Percentiles rank a stretch among this genome's conserved stretches.
phyloP scores from a whole-genome alignment of 352 stramenopile genomes.

The Aphanomyces astaci region DNA sequence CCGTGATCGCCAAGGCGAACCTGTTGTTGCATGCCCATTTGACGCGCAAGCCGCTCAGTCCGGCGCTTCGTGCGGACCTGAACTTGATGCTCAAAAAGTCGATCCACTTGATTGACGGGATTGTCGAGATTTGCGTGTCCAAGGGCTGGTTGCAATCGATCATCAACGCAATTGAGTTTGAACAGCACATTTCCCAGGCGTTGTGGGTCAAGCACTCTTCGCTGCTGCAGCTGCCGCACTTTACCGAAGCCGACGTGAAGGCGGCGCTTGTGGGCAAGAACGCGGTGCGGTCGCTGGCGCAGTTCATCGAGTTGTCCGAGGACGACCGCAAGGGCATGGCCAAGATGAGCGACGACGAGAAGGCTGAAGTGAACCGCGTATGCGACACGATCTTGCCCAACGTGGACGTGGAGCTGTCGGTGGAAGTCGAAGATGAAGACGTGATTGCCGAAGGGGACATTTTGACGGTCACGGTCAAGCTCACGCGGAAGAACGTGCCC shows the following conservation, averaged over 20 bases:
- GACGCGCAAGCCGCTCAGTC: constrained; percentile 75
- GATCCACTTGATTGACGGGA: constrained; percentile 95
- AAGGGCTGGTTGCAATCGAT: constrained; percentile 93
- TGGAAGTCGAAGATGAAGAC: constrained; percentile 84
- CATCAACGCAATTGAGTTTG: constrained; percentile 95
- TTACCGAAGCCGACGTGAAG: constrained; percentile 85
- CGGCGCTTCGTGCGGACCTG: constrained; percentile 79
- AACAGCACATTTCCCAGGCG: constrained; percentile 95
- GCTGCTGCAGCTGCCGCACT: constrained; percentile 87
- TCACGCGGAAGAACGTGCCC: constrained; percentile 95
- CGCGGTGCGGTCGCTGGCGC: constrained; percentile 83
- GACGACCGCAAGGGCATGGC: constrained; percentile 91
- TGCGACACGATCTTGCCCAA: constrained; percentile 93
- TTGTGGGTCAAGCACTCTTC: constrained; percentile 91
- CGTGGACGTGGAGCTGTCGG: constrained; percentile 88
- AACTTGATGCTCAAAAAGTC: constrained; percentile 93
- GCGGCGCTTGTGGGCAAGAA: constrained; percentile 90
- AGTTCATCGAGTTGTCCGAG: constrained; percentile 89
- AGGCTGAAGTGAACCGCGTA: constrained; percentile 89
- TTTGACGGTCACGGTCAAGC: constrained; percentile 94
- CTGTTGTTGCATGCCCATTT: constrained; percentile 94
- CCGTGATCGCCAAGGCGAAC: constrained; percentile 76
- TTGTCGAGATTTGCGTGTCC: constrained; percentile 97
- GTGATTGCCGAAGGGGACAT: constrained; percentile 98
- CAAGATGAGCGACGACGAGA: constrained; percentile 86